Evolutionary conservation across 805 yeast genomes (phyloP), one percentile per base, ranked within the genome.

Genomic region (Cyberlindnera xishuangbannaensis): DNA sequence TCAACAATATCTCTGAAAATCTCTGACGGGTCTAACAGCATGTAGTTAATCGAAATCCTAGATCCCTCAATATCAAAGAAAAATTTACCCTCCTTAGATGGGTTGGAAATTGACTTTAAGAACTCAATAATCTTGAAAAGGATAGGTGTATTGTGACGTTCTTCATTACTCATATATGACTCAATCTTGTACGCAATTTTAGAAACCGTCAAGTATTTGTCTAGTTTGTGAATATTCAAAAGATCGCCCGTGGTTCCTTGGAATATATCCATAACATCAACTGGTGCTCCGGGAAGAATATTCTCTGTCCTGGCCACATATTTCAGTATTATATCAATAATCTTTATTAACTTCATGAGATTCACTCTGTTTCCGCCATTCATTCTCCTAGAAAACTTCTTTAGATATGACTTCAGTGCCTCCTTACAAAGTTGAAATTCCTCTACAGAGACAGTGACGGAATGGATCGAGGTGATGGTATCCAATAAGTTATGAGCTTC

Each of bases 401-500:
- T 50, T 11, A 73, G 52, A 56, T 88, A 88, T 0, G 48, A 41
- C 27, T 69, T 63, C 25, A 88, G 48, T 0, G 82, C 77, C 2
- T 44, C 44, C 14, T 66, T 56, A 4, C 81, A 68, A 0, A 39
- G 27, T 2, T 44, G 26, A 8, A 85, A 59, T 20, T 82, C 85
- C 0, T 44, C 31, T 1, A 64, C 45, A 0, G 81, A 61, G 1
- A 88, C 61, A 4, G 69, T 56, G 2, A 76, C 67, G 0, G 95
- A 84, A 48, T 81, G 71, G 41, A 90, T 61, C 2, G 81, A 60
- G 2, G 79, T 71, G 3, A 88, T 73, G 0, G 88, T 77, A 45
- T 87, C 96, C 18, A 86, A 52, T 27, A 88, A 59, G 52, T 88
- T 88, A 52, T 88, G 97, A 0, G 97, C 97, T 53, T 88, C 97